phyloP scores from a whole-genome alignment of 768 basidiomycete species.

The Lactarius quietus region DNA sequence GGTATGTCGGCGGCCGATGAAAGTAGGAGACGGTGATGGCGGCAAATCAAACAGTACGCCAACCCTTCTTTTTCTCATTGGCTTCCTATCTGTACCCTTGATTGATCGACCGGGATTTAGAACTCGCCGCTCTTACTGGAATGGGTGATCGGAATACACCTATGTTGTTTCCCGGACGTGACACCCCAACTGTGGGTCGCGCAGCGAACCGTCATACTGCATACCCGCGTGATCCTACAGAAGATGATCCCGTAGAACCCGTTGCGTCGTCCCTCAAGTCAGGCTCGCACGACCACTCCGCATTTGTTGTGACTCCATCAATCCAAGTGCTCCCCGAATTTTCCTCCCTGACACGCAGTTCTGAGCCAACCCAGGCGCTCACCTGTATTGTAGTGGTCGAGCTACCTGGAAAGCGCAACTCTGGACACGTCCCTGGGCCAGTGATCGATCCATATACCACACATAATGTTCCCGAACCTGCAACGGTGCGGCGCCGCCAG shows the following conservation, averaged over 20 bases:
- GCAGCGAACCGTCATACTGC: conserved; percentile 32
- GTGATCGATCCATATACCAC: conserved; percentile 45
- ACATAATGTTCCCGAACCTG: conserved; percentile 17
- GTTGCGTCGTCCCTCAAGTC: conserved; percentile 46
- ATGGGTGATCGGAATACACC: conserved; percentile 63
- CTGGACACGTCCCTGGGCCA: conserved; percentile 26
- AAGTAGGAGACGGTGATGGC: conserved; percentile 82
- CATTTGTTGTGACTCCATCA: conserved; percentile 84
- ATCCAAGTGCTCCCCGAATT: conserved; percentile 96
- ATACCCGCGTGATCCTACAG: conserved; percentile 54
- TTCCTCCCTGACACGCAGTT: conserved; percentile 68
- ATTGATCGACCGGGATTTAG: conserved; percentile 42
- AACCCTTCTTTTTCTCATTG: conserved; percentile 19
- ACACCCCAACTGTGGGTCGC: conserved; percentile 44
- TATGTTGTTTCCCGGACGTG: conserved; percentile 65
- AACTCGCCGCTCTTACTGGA: conserved; percentile 91
- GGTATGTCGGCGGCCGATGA: conserved; percentile 96
- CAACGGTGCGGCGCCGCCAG: conserved; percentile 30
- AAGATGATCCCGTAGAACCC: conserved; percentile 82
- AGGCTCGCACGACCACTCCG: conserved; percentile 38
- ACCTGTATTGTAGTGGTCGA: conserved; percentile 95
- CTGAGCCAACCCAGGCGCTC: conserved; percentile 71
- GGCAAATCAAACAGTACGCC: conserved; percentile 85
- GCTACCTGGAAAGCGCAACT: conserved; percentile 71
- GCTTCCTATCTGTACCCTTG: neutral